Percentiles rank a stretch among this genome's conserved stretches.
Evolutionary conservation across 2,329 filamentous ascomycete species (phyloP).

Genomic region (Herpomyces periplanetae): DNA sequence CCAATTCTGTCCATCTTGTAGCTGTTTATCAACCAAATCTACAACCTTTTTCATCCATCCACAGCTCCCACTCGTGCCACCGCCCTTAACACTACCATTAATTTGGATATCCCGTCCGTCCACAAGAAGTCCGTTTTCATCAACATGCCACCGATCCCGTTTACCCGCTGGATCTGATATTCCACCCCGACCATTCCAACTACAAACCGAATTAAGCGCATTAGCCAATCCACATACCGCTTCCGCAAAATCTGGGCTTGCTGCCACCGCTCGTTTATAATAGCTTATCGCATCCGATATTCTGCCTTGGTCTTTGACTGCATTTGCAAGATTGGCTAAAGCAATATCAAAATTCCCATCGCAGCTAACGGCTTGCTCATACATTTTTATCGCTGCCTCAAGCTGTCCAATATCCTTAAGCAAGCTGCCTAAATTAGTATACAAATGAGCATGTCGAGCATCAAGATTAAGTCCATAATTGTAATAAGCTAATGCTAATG

Average conservation of each 20-base stretch:
- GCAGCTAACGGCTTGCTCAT: conserved; percentile 64
- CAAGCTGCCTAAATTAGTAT: conserved; percentile 77
- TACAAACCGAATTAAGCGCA: conserved; percentile 76
- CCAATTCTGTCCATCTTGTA: conserved; percentile 54
- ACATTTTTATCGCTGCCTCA: conserved; percentile 73
- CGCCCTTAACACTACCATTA: conserved; percentile 9
- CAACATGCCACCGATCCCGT: conserved; percentile 71
- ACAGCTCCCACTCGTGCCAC: conserved; percentile 18
- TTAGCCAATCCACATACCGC: conserved; percentile 84
- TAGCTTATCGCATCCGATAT: conserved; percentile 70
- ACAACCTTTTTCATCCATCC: conserved; percentile 72
- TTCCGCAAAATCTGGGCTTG: conserved; percentile 87
- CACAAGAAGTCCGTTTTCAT: conserved; percentile 38
- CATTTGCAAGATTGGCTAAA: conserved; percentile 76
- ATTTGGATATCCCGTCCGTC: conserved; percentile 20
- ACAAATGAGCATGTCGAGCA: conserved; percentile 60
- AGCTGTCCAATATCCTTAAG: conserved; percentile 87
- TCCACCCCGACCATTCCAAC: conserved; percentile 64
- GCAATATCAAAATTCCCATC: conserved; percentile 91
- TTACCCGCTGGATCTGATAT: conserved; percentile 29
- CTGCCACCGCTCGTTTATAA: conserved; percentile 51
- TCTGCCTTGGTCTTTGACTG: conserved; percentile 76
- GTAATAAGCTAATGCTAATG: conserved; percentile 65
- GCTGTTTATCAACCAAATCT: conserved; percentile 54
- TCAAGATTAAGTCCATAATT: conserved; percentile 69